Evolutionary conservation across 2,329 filamentous ascomycete genomes (phyloP).

Genomic region (Alternaria sp.): DNA sequence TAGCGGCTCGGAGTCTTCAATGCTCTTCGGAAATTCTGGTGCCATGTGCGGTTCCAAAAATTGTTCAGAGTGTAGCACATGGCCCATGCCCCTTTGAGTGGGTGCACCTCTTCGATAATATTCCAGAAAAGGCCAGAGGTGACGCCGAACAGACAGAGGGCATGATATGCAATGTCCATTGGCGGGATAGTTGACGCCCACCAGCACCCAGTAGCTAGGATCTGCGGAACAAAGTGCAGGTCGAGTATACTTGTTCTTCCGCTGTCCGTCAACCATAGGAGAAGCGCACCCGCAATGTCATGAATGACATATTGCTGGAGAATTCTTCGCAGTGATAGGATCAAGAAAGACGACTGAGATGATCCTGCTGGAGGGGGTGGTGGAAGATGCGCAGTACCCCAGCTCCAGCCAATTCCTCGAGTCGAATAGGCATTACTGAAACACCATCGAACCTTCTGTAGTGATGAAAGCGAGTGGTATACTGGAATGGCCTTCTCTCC

Average conservation of each 20-base stretch:
- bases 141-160: background rate
- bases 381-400: background rate
- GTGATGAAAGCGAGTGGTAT: background rate
- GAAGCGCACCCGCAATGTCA: background rate
- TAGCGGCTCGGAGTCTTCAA: background rate
- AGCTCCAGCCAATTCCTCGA: background rate
- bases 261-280: background rate
- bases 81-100: background rate
- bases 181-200: background rate
- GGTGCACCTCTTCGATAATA: background rate
- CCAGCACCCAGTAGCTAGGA: background rate
- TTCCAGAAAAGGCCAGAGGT: constrained; percentile 3
- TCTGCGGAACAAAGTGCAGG: background rate
- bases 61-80: background rate
- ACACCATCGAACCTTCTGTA: background rate
- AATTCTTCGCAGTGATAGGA: background rate
- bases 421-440: background rate
- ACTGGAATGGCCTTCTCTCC: background rate
- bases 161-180: background rate
- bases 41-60: constrained; percentile 1
- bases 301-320: background rate
- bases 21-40: constrained; percentile 5
- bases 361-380: background rate
- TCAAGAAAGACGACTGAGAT: background rate
- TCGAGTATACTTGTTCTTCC: constrained; percentile 3